These are phyloP conservation scores for Aspergillus ostianus DNA, from an alignment of 495 filamentous ascomycete genomes.

Conservation along the genomic window DNA sequence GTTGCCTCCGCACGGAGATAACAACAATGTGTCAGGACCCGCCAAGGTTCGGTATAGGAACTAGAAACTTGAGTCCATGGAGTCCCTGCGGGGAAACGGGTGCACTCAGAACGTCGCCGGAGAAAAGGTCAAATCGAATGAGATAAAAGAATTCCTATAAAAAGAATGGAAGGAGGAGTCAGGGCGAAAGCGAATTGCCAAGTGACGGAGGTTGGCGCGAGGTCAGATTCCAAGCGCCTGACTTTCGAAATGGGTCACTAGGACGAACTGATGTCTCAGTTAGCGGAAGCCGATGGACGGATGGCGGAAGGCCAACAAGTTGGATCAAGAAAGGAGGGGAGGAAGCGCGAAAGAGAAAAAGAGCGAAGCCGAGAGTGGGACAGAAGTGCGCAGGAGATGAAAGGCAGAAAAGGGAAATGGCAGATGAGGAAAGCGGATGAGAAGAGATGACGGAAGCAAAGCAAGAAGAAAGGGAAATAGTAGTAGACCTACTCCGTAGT, in stretches of 20 bases:
- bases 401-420: conserved; percentile 1
- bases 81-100: background rate
- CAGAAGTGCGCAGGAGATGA: conserved; percentile 5
- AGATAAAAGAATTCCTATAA: background rate
- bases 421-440: conserved; percentile 3
- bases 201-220: conserved; percentile 12
- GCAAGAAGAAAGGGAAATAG: background rate
- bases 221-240: conserved; percentile 22
- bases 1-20: conserved; percentile 23
- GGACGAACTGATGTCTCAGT: conserved; percentile 20
- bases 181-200: conserved; percentile 8
- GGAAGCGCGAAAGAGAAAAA: background rate
- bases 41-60: conserved; percentile 18
- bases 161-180: background rate
- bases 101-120: background rate
- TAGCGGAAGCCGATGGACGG: background rate
- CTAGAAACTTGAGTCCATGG: conserved; percentile 15
- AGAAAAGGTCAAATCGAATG: conserved; percentile 3
- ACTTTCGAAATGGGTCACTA: conserved; percentile 15
- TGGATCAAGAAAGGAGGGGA: background rate
- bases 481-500: background rate
- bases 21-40: conserved; percentile 19
- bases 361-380: conserved; percentile 12
- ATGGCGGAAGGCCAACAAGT: background rate
- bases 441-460: background rate